These are phyloP conservation scores for Vaccinium darrowii DNA, from an alignment of 148 eudicot genomes.

Conservation along the genomic window DNA sequence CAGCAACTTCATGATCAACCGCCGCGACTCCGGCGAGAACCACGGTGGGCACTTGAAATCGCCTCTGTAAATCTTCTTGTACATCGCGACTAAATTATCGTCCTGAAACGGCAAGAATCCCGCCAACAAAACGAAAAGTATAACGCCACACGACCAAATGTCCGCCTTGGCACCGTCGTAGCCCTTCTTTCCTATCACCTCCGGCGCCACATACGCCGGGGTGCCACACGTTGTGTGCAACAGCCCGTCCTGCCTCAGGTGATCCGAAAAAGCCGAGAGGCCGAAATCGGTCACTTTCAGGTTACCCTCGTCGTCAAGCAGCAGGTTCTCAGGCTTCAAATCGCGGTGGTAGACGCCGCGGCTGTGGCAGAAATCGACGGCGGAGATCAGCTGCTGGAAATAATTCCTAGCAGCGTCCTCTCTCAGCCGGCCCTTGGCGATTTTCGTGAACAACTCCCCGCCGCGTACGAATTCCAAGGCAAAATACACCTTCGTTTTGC, in stretches of 20 bases:
- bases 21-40: conserved; percentile 51
- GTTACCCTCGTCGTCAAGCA: conserved; percentile 49
- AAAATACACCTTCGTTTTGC: conserved; percentile 60
- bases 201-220: conserved; percentile 81
- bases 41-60: conserved; percentile 73
- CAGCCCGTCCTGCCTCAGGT: conserved; percentile 39
- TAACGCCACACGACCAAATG: conserved; percentile 80
- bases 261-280: conserved; percentile 49
- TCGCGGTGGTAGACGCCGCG: conserved; percentile 82
- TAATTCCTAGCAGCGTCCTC: conserved; percentile 52
- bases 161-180: conserved; percentile 81
- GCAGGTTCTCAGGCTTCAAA: conserved; percentile 63
- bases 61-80: conserved; percentile 55
- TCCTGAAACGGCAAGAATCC: conserved; percentile 73
- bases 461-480: conserved; percentile 79
- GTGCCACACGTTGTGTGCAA: conserved; percentile 75
- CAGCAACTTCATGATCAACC: conserved; percentile 47
- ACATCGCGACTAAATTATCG: conserved; percentile 59
- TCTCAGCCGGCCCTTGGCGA: conserved; percentile 37
- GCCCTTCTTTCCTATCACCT: conserved; percentile 65
- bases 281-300: conserved; percentile 80
- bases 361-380: conserved; percentile 74
- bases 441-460: conserved; percentile 60
- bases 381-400: conserved; percentile 68
- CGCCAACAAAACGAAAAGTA: conserved; percentile 58